These are phyloP conservation scores for Starmerella lactis-condensi DNA, from an alignment of 805 yeast species.

Conservation along the genomic window DNA sequence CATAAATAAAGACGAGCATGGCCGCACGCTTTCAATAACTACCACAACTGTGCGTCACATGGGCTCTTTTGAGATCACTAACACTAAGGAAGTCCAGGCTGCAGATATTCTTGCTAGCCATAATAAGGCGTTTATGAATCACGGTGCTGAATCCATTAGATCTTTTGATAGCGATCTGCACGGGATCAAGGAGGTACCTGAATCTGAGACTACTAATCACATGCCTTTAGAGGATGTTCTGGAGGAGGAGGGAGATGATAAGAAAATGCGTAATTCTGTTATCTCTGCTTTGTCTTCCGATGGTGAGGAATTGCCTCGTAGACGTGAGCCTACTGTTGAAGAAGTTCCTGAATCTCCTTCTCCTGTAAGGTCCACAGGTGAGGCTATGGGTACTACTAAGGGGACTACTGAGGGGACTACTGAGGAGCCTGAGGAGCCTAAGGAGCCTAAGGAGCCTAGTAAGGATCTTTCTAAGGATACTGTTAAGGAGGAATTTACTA, in stretches of 20 bases:
- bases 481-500: too few species aligned
- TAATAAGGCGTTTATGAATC: conserved; percentile 1
- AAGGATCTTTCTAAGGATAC: too few species aligned
- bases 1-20: conserved; percentile 18
- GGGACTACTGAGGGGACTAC: too few species aligned
- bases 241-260: conserved; percentile 5
- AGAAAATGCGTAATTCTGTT: not conserved
- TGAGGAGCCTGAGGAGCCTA: too few species aligned
- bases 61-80: conserved; percentile 23
- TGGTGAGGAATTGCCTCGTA: not conserved
- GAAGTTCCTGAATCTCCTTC: too few species aligned
- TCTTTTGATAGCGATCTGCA: conserved; percentile 15
- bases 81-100: conserved; percentile 19
- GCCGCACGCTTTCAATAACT: conserved; percentile 23
- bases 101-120: conserved; percentile 1
- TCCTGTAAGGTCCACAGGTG: too few species aligned
- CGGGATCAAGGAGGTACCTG: conserved; percentile 14
- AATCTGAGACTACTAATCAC: conserved; percentile 6
- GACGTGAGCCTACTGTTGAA: too few species aligned
- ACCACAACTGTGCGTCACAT: conserved; percentile 23
- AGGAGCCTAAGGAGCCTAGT: too few species aligned
- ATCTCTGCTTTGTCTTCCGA: not conserved
- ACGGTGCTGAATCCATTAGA: conserved; percentile 6
- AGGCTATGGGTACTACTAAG: too few species aligned
- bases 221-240: not conserved